A percentile compares a stretch with the other conserved stretches of the same genome.
Conservation (phyloP, 2,329 filamentous ascomycete species). For the Trichoderma lentiforme region DNA sequence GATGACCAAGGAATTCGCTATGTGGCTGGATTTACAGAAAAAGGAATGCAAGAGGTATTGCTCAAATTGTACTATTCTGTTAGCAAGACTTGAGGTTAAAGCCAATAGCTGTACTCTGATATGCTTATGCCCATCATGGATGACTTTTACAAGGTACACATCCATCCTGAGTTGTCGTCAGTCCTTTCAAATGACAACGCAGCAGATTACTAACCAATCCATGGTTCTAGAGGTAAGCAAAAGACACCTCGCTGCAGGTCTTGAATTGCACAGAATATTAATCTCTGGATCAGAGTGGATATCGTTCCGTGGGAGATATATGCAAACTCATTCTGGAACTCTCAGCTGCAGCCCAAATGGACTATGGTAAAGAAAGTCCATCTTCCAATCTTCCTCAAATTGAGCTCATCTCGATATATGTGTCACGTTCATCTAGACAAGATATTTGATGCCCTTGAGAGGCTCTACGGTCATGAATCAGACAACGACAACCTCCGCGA, state of each 20-base stretch:
- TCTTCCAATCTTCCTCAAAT: background rate
- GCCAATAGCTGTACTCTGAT: background rate
- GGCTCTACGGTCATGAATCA: conserved; percentile 1
- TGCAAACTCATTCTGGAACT: background rate
- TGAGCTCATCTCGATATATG: background rate
- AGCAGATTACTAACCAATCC: background rate
- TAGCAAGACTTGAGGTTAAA: background rate
- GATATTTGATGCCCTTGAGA: background rate
- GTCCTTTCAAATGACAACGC: background rate
- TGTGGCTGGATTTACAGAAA: background rate
- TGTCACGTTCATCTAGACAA: background rate
- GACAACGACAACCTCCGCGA: background rate
- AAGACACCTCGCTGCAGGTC: accelerated
- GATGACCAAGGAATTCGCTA: background rate
- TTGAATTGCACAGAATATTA: background rate
- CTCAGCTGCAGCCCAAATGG: background rate
- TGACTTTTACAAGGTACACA: background rate
- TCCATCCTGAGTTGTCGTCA: background rate
- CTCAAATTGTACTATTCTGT: background rate
- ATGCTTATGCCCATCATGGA: background rate
- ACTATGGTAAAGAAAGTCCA: background rate
- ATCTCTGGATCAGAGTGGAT: background rate
- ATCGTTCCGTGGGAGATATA: background rate
- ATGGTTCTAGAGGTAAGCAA: background rate
- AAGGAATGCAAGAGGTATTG: background rate